Conservation (phyloP, 805 yeast species). For the Saturnispora halmiae region DNA sequence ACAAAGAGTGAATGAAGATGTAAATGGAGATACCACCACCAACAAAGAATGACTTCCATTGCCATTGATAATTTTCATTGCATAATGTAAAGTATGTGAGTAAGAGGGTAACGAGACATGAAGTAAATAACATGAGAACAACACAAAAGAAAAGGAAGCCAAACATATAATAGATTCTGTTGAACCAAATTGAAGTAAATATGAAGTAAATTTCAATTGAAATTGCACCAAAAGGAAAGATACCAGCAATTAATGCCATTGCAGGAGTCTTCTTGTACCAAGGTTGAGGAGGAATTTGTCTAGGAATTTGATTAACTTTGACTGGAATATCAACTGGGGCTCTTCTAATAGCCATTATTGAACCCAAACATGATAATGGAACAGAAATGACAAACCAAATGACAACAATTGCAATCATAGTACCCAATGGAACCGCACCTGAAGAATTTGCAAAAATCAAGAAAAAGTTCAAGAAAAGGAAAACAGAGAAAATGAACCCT, state of each 20-base stretch:
- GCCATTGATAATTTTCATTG: conserved; percentile 93
- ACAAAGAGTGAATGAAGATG: conserved; percentile 73
- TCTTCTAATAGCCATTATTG: conserved; percentile 65
- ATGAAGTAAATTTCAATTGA: conserved; percentile 93
- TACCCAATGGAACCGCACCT: conserved; percentile 91
- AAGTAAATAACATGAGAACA: conserved; percentile 71
- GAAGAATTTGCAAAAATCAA: conserved; percentile 71
- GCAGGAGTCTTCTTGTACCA: conserved; percentile 65
- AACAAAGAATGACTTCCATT: conserved; percentile 82
- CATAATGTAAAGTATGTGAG: conserved; percentile 79
- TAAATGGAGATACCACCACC: conserved; percentile 87
- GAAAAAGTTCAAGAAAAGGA: conserved; percentile 72
- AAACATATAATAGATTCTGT: conserved; percentile 91
- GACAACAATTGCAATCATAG: conserved; percentile 68
- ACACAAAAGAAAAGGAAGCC: conserved; percentile 90
- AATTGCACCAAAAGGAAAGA: conserved; percentile 90
- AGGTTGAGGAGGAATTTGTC: conserved; percentile 91
- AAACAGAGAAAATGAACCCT: conserved; percentile 54
- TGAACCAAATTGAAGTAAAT: conserved; percentile 86
- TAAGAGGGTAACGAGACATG: conserved; percentile 69
- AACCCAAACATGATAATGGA: conserved; percentile 80
- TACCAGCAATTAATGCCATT: conserved; percentile 68
- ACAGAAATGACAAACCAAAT: conserved; percentile 83
- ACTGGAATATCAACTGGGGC: conserved; percentile 45
- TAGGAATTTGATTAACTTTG: conserved; percentile 87